Base-by-base conservation (phyloP, 2,329 filamentous ascomycete genomes). In the Botrytis elliptica region DNA sequence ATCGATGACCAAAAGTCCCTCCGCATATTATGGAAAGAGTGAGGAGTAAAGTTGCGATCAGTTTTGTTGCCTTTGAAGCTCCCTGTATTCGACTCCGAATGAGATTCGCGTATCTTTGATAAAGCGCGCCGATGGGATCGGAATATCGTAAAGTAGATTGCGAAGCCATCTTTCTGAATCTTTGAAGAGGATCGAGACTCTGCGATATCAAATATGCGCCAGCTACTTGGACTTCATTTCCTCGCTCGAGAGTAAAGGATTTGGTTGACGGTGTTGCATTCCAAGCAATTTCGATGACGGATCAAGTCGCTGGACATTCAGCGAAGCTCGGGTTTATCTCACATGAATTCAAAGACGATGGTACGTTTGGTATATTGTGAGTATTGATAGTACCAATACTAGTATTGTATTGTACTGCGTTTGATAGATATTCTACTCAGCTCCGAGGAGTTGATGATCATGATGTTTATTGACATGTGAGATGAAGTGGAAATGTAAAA, bases 71-170 rank as follows among this genome's bases (percentile, higher is more conserved):
- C 77, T 88, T 90, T 5, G 94, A 92, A 6, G 92, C 92, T 74
- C 85, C 86, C 74, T 86, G 87, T 73, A 95, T 81, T 52, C 85
- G 86, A 74, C 85, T 83, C 75, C 85, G 85, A 71, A 90, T 82
- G 68, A 88, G 82, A 36, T 82, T 82, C 29, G 85, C 82, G 83
- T 91, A 92, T 78, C 88, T 89, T 70, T 89, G 85, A 79, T 91
- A 81, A 72, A 94, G 88, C 62, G 86, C 85, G 49, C 89, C 86
- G 80, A 94, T 85, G 79, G 91, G 88, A 83, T 92, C 90, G 82
- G 92, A 88, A 78, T 89, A 87, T 77, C 90, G 90, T 78, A 98
- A 87, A 8, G 92, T 97, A 73, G 95, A 98, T 85, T 97, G 95
- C 76, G 87, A 92, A 76, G 94, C 93, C 95, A 98, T 98, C 57